Evolutionary conservation across 1,284 basidiomycete genomes (phyloP), one percentile per base, ranked within the genome.

Genomic region (Cryptococcus jaspeensis): DNA sequence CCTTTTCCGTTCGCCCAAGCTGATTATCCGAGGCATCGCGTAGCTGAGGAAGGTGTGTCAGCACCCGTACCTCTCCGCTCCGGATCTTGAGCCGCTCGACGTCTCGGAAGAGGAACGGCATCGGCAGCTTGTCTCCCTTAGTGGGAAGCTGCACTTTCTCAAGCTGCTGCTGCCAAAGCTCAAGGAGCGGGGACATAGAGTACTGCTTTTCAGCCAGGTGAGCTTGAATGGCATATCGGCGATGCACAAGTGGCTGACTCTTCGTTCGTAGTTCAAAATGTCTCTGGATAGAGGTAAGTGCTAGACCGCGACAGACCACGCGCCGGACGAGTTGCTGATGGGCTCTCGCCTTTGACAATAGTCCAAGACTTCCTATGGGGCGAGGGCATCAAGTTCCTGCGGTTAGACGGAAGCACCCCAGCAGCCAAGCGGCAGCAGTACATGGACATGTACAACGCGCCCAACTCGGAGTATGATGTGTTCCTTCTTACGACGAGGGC

Each of bases 141-240:
- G 91, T 64, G 85, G 88, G 36, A 98, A 98, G 78, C 80, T 99
- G 50, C 84, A 87, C 35, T 84, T 96, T 53, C 81, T 99, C 43
- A 91, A 88, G 74, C 77, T 81, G 48, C 79, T 98, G 47, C 81
- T 99, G 39, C 90, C 90, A 0, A 90, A 93, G 75, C 83, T 99
- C 53, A 92, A 90, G 71, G 85, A 85, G 51, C 85, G 87, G 42
- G 93, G 92, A 0, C 96, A 99, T 78, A 87, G 96, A 25, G 87
- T 98, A n/a, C 81, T 99, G 22, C 80, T 99, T 25, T 99, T 99
- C 80, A 96, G 92, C 76, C 96, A 99, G 81, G 96, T 95, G 76
- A 69, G 82, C 53, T 47, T 4, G 9, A 9, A 5, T 5, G 4
- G 9, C 28, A 4, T 32, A 16, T 22, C 25, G 18, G 38, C 18